Conservation (phyloP, 2,329 filamentous ascomycete genomes). For the Fusarium sp. region DNA sequence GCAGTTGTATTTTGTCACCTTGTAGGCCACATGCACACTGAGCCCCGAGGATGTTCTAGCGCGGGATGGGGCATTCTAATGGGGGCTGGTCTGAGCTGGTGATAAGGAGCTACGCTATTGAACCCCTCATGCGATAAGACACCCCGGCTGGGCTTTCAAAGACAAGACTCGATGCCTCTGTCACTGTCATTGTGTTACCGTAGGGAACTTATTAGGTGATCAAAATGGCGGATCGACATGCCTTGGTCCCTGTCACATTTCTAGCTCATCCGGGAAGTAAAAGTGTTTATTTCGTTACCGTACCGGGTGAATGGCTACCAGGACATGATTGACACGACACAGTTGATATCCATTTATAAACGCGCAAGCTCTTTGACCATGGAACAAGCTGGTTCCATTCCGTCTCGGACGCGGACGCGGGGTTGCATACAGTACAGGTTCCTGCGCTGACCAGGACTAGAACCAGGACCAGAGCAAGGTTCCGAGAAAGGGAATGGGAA, state of each 20-base stretch:
- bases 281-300: conserved; percentile 7
- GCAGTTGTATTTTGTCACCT: background rate
- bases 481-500: background rate
- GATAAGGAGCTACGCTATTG: conserved; percentile 7
- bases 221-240: conserved; percentile 8
- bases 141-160: background rate
- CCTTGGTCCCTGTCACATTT: conserved; percentile 2
- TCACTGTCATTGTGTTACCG: background rate
- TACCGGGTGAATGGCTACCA: conserved; percentile 17
- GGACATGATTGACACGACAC: conserved; percentile 20
- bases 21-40: conserved; percentile 5
- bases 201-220: background rate
- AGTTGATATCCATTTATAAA: background rate
- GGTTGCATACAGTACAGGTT: background rate
- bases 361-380: background rate
- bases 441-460: background rate
- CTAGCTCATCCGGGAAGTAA: conserved; percentile 7
- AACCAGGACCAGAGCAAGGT: background rate
- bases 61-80: conserved; percentile 3
- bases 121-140: conserved; percentile 12
- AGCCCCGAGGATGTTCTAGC: conserved; percentile 13
- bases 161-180: background rate
- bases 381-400: background rate
- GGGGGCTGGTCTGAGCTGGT: background rate
- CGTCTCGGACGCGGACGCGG: background rate